Percentiles rank a stretch among this genome's conserved stretches.
Conservation (phyloP, 805 yeast species). For the Lachancea lanzarotensis region DNA sequence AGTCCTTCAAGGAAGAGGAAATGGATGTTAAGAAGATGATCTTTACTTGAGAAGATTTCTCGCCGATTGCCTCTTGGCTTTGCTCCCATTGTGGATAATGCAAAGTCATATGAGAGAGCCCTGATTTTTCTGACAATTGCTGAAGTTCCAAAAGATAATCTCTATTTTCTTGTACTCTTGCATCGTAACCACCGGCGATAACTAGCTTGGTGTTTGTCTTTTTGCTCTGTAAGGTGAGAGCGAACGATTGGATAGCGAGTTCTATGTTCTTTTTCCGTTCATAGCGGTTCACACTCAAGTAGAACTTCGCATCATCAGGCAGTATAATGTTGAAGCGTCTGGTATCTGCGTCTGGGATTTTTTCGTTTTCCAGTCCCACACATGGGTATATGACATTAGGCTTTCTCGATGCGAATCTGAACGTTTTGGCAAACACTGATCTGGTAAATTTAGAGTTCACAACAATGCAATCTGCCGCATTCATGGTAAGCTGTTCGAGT, state of each 20-base stretch:
- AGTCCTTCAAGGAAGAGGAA: conserved; percentile 55
- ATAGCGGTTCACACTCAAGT: conserved; percentile 80
- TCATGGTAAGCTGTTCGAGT: conserved; percentile 77
- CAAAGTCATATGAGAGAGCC: conserved; percentile 42
- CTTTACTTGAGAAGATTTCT: conserved; percentile 28
- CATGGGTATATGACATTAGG: conserved; percentile 47
- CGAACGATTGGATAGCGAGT: conserved; percentile 67
- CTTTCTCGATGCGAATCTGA: conserved; percentile 34
- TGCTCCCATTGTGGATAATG: conserved; percentile 24
- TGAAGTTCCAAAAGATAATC: conserved; percentile 60
- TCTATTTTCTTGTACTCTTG: conserved; percentile 67
- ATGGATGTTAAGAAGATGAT: conserved; percentile 80
- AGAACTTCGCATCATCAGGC: conserved; percentile 29
- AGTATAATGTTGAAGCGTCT: conserved; percentile 16
- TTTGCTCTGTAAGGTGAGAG: conserved; percentile 32
- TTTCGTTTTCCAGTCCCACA: conserved; percentile 45
- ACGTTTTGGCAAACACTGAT: conserved; percentile 58
- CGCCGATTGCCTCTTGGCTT: conserved; percentile 10
- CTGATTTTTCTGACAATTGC: conserved; percentile 38
- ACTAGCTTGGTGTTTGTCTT: conserved; percentile 44
- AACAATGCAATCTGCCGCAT: conserved; percentile 67
- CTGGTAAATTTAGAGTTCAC: conserved; percentile 87
- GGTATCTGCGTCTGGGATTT: conserved; percentile 13
- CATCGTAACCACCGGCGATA: conserved; percentile 89
- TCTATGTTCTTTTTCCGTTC: conserved; percentile 80